phyloP scores from a whole-genome alignment of 257 asterid genomes.

The Solanum paucissectum region DNA sequence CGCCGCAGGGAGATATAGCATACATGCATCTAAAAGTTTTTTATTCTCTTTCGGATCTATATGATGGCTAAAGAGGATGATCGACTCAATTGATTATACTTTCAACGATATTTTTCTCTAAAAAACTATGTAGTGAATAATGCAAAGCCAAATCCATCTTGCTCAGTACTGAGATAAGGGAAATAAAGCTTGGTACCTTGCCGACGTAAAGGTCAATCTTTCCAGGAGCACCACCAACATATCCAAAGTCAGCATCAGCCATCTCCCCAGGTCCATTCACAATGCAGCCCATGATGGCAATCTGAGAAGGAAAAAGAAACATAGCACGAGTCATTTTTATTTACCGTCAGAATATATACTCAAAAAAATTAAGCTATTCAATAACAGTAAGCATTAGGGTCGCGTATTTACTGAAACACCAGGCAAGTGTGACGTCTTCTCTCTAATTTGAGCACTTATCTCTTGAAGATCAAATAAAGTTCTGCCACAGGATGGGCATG shows the following conservation, averaged over 20 bases:
- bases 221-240: slow-evolving; percentile 99
- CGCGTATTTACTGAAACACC: slow-evolving; percentile 79
- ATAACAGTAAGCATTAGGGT: background rate
- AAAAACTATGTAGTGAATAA: background rate
- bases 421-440: slow-evolving; percentile 89
- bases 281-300: slow-evolving; percentile 99
- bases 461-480: slow-evolving; percentile 97
- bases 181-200: slow-evolving; percentile 41
- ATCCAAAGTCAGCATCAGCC: slow-evolving; percentile 99
- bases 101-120: background rate
- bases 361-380: background rate
- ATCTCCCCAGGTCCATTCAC: slow-evolving; percentile 99
- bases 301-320: slow-evolving; percentile 29
- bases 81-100: background rate
- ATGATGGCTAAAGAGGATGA: background rate
- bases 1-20: background rate
- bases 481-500: slow-evolving; percentile 99
- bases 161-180: background rate
- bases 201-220: slow-evolving; percentile 97
- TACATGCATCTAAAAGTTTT: background rate
- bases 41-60: background rate
- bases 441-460: slow-evolving; percentile 90
- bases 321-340: background rate
- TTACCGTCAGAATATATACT: background rate
- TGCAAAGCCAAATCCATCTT: background rate